Percentiles rank a stretch among this genome's conserved stretches.
Evolutionary conservation across 352 stramenopile species (phyloP).

Genomic region (Phytophthora foliorum): DNA sequence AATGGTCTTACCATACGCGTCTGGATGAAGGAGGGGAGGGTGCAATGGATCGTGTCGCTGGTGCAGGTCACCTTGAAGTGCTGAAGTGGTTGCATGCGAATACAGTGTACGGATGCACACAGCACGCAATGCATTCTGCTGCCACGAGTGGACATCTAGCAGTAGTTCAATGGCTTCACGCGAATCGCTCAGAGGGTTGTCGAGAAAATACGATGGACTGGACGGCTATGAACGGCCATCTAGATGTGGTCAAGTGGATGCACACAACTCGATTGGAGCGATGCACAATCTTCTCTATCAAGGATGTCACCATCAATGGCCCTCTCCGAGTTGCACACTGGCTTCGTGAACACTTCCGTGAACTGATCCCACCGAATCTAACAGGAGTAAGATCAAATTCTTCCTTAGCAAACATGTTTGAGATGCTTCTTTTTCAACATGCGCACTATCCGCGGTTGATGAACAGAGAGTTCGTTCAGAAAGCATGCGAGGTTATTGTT

Average conservation of each 20-base stretch:
- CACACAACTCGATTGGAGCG: background rate
- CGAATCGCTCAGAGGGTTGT: background rate
- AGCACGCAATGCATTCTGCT: background rate
- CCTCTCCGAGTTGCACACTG: background rate
- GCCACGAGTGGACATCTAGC: background rate
- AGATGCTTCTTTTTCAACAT: constrained; percentile 5
- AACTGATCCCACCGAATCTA: background rate
- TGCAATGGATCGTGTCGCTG: background rate
- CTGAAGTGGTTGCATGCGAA: background rate
- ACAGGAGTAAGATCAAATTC: background rate
- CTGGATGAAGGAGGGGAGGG: background rate
- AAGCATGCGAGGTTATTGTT: background rate
- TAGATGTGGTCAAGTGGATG: constrained; percentile 3
- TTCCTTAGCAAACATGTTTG: background rate
- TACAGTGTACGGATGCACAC: background rate
- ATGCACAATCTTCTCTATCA: background rate
- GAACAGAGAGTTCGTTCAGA: background rate
- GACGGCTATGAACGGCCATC: background rate
- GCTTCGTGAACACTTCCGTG: background rate
- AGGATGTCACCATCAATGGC: background rate
- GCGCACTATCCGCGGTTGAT: background rate
- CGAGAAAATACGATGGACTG: background rate
- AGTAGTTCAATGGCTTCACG: background rate
- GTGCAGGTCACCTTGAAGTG: background rate
- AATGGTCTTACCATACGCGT: background rate